Evolutionary conservation across 768 basidiomycete genomes (phyloP).

Genomic region (Suillus lakei): DNA sequence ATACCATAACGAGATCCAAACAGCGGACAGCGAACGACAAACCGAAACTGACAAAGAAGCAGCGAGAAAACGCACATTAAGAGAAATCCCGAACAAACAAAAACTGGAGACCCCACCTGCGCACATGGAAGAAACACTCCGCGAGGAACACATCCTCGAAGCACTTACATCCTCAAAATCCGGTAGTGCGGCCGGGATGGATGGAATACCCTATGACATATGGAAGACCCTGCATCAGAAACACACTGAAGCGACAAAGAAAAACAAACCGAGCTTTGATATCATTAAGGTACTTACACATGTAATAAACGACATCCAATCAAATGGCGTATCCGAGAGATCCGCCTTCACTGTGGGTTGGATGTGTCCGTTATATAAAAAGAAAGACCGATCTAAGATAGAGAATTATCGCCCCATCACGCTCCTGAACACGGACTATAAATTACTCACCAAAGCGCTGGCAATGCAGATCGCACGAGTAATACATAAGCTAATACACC

Average conservation of each 20-base stretch:
- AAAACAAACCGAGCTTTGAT: too few relatives aligned
- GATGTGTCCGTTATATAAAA: constrained; percentile 47
- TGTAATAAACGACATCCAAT: constrained; percentile 31
- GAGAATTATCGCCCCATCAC: constrained; percentile 45
- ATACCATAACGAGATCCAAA: not conserved
- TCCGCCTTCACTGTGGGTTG: constrained; percentile 34
- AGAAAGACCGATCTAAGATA: constrained; percentile 35
- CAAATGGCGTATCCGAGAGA: constrained; percentile 24
- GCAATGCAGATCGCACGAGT: constrained; percentile 17
- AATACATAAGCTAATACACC: constrained; percentile 28
- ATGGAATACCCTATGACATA: constrained; percentile 35
- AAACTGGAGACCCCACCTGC: not conserved
- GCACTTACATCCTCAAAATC: constrained; percentile 15
- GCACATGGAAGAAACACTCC: not conserved
- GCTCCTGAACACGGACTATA: constrained; percentile 40
- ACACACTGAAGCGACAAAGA: too few relatives aligned
- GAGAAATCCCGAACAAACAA: not conserved
- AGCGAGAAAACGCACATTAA: not conserved
- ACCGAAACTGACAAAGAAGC: too few relatives aligned
- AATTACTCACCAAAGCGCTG: constrained; percentile 34
- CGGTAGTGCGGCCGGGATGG: constrained; percentile 27
- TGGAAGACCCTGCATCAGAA: constrained; percentile 25
- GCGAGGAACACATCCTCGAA: constrained; percentile 22
- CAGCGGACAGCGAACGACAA: fast-evolving
- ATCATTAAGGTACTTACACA: too few relatives aligned